phyloP scores from a whole-genome alignment of 1,284 basidiomycete genomes.

The Marasmius sp. region DNA sequence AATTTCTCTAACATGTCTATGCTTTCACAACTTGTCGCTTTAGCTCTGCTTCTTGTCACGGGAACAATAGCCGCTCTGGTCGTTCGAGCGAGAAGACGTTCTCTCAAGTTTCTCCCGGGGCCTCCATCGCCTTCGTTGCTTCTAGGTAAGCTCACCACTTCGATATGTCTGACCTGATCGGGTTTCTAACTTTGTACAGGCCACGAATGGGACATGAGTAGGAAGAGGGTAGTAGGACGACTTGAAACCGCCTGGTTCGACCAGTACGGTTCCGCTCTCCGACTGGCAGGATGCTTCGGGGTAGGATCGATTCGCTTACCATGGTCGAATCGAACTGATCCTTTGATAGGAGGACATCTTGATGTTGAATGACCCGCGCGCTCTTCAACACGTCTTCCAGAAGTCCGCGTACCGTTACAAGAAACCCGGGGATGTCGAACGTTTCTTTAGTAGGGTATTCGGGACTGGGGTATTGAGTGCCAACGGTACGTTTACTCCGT shows the following conservation, averaged over 20 bases:
- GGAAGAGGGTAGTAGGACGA: slow-evolving; percentile 30
- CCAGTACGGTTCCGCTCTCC: slow-evolving; percentile 32
- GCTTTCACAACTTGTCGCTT: no score
- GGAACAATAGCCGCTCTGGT: background rate
- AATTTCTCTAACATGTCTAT: no score
- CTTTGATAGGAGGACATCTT: slow-evolving; percentile 9
- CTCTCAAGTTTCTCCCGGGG: slow-evolving; percentile 10
- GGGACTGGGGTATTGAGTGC: background rate
- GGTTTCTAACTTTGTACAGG: slow-evolving; percentile 17
- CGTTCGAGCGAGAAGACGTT: background rate
- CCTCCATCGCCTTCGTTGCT: slow-evolving; percentile 10
- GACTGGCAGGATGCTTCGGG: slow-evolving; percentile 23
- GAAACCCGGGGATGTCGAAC: background rate
- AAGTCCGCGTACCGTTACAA: background rate
- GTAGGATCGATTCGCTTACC: slow-evolving; percentile 16
- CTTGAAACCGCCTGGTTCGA: slow-evolving; percentile 26
- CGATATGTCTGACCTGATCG: background rate
- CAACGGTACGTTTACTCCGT: background rate
- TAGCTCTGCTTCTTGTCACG: no score
- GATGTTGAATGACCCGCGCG: slow-evolving; percentile 7
- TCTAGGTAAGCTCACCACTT: slow-evolving; percentile 2
- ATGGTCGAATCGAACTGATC: background rate
- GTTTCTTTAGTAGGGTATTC: background rate
- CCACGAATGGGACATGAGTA: slow-evolving; percentile 16
- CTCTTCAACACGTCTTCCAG: slow-evolving; percentile 9